phyloP scores from a whole-genome alignment of 371 early-diverging fungal genomes.

The Apophysomyces ossiformis region DNA sequence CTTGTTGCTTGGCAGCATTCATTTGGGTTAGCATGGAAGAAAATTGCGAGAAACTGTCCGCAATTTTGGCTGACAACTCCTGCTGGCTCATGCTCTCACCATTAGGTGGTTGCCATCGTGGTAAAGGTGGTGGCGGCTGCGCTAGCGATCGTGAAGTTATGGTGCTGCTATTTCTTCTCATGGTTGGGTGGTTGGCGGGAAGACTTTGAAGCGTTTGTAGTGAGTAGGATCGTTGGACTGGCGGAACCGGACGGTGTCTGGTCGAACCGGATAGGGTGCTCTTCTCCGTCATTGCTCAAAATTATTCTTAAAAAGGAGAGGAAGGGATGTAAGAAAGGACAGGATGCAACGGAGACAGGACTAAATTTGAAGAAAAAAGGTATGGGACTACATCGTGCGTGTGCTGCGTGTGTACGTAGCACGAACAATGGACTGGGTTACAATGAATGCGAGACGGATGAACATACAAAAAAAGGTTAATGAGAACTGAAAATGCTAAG shows the following conservation, averaged over 20 bases:
- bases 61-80: slow-evolving; percentile 42
- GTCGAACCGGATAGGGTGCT: not conserved
- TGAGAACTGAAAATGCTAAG: not conserved
- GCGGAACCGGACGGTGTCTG: not conserved
- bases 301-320: not conserved
- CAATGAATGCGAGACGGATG: not conserved
- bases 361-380: not conserved
- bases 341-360: not conserved
- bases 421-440: slow-evolving; percentile 12
- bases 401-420: slow-evolving; percentile 4
- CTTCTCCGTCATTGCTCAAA: not conserved
- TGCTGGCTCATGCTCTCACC: slow-evolving; percentile 25
- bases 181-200: not conserved
- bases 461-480: not conserved
- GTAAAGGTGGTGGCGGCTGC: no score
- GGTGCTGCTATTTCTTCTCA: not conserved
- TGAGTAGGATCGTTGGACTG: slow-evolving; percentile 4
- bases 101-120: not conserved
- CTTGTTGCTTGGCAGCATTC: slow-evolving; percentile 19
- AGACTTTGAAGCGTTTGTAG: not conserved
- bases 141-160: not conserved
- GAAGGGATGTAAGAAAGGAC: not conserved
- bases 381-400: slow-evolving; percentile 3
- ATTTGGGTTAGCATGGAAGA: slow-evolving; percentile 42
- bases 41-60: slow-evolving; percentile 50